Percentiles rank a stretch among this genome's conserved stretches.
phyloP scores from a whole-genome alignment of 2,329 filamentous ascomycete species.

The Fulvia fulva region DNA sequence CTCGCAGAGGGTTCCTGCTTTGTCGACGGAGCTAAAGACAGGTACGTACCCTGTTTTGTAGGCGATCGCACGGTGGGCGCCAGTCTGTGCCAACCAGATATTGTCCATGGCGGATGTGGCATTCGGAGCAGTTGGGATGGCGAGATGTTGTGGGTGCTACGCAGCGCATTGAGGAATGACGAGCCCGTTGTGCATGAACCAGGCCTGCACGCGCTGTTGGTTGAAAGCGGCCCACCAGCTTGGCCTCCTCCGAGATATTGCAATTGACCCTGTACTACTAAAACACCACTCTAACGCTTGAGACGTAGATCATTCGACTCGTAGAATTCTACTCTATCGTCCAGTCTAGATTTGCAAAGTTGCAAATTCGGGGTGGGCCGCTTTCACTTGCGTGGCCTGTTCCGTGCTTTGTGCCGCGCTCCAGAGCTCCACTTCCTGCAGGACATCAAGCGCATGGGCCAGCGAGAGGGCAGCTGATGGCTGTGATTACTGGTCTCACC shows the following conservation, averaged over 20 bases:
- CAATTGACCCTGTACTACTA: no score
- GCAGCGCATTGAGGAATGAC: constrained; percentile 1
- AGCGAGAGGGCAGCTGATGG: background rate
- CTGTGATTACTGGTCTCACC: background rate
- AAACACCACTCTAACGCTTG: no score
- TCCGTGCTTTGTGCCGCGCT: background rate
- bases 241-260: no score
- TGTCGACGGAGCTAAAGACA: constrained; percentile 1
- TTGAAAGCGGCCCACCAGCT: no score
- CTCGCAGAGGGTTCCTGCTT: constrained; percentile 6
- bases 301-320: no score
- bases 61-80: background rate
- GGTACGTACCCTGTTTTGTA: background rate
- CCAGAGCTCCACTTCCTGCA: background rate
- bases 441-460: background rate
- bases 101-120: background rate
- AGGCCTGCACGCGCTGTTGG: no score
- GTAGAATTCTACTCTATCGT: no score
- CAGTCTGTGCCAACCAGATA: background rate
- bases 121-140: background rate
- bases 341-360: no score
- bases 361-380: no score
- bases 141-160: background rate
- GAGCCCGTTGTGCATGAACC: background rate
- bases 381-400: background rate